Conservation (phyloP, 2,329 filamentous ascomycete species). For the Clonostachys rosea region DNA sequence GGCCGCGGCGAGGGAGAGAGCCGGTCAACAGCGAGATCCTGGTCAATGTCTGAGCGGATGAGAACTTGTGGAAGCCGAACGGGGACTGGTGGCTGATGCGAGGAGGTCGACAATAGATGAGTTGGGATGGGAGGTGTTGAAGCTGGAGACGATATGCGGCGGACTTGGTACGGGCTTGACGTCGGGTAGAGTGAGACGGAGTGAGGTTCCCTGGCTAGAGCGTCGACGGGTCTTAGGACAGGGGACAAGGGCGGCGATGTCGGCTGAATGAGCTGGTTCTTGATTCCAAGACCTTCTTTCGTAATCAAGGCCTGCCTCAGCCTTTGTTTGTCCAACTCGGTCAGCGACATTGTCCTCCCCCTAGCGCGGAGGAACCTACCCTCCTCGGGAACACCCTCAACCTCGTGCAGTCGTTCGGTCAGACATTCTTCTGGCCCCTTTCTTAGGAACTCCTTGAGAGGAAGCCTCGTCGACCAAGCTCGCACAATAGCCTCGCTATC, state of each 20-base stretch:
- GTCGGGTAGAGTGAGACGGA: too few relatives aligned
- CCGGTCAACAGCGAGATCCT: constrained; percentile 29
- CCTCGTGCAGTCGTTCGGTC: constrained; percentile 42
- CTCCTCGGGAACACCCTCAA: constrained; percentile 21
- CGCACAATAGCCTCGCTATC: constrained; percentile 23
- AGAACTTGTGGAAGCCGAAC: constrained; percentile 21
- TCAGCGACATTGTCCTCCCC: constrained; percentile 15
- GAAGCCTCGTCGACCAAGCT: constrained; percentile 44
- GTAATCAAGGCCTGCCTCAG: constrained; percentile 6
- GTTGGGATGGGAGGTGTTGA: constrained; percentile 4
- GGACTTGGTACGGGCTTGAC: background rate
- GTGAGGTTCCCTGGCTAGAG: constrained; percentile 16
- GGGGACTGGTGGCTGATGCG: constrained; percentile 16
- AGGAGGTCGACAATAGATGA: constrained; percentile 15
- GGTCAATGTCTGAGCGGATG: constrained; percentile 25
- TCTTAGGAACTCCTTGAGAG: constrained; percentile 47
- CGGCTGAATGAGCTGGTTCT: constrained; percentile 9
- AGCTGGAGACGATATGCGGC: constrained; percentile 3
- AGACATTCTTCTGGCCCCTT: constrained; percentile 53
- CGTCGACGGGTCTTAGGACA: constrained; percentile 19
- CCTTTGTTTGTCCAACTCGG: constrained; percentile 6
- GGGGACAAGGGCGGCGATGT: constrained; percentile 20
- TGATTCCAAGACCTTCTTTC: constrained; percentile 25
- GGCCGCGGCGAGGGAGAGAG: constrained; percentile 25
- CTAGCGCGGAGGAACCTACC: constrained; percentile 17